Percentiles rank a stretch among this genome's conserved stretches.
phyloP scores from a whole-genome alignment of 2,329 filamentous ascomycete species.

The Moelleriella libera region DNA sequence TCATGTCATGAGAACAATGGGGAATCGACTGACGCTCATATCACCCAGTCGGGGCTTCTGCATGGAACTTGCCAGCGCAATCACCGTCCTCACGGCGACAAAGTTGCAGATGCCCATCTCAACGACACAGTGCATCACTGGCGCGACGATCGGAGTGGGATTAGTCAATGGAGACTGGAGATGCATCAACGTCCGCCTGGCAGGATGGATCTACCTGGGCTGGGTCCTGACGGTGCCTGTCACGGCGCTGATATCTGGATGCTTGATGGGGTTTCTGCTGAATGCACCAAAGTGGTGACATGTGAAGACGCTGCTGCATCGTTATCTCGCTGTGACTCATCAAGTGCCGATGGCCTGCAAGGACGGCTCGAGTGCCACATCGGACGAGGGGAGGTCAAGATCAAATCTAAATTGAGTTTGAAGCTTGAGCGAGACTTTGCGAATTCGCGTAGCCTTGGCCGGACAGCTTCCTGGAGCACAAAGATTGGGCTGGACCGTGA shows the following conservation, averaged over 20 bases:
- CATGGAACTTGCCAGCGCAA: conserved; percentile 35
- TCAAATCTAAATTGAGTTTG: too few species aligned
- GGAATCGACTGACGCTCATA: conserved; percentile 40
- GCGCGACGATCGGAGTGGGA: conserved; percentile 36
- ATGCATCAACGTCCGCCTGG: conserved; percentile 33
- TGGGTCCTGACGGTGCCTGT: conserved; percentile 38
- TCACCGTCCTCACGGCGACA: conserved; percentile 40
- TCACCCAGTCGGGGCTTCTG: conserved; percentile 37
- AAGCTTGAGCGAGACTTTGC: too few species aligned
- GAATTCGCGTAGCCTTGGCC: too few species aligned
- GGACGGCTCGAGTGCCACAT: too few species aligned
- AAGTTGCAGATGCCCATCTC: conserved; percentile 34
- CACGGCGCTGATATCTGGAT: conserved; percentile 24
- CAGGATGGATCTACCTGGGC: conserved; percentile 30
- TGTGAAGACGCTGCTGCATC: background rate
- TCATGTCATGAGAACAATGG: conserved; percentile 45
- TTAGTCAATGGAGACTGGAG: conserved; percentile 33
- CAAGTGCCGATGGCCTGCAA: too few species aligned
- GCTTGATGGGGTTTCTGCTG: conserved; percentile 38
- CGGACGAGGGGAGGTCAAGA: too few species aligned
- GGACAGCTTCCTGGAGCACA: too few species aligned
- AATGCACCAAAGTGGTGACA: conserved; percentile 19
- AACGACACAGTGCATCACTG: conserved; percentile 38
- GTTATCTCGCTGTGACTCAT: background rate
- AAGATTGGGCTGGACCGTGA: too few species aligned